Percentiles rank a stretch among this genome's conserved stretches.
Evolutionary conservation across 2,329 filamentous ascomycete genomes (phyloP).

Genomic region (Alternaria sp.): DNA sequence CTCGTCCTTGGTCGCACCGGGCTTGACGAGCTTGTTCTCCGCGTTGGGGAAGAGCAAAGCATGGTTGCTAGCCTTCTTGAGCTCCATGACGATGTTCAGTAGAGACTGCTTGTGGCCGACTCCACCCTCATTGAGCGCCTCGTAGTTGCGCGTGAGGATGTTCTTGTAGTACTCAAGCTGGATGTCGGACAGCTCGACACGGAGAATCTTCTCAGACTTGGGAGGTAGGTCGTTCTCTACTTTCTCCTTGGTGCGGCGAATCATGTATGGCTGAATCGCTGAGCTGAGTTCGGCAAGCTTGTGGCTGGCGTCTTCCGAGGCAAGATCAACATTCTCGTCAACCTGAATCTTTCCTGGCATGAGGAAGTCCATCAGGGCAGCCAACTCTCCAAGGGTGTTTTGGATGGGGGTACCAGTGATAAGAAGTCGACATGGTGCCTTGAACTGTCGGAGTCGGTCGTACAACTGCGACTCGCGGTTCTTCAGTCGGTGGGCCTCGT

Average conservation of each 20-base stretch:
- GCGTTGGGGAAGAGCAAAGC: slow-evolving; percentile 97
- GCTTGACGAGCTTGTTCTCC: slow-evolving; percentile 85
- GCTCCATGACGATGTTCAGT: slow-evolving; percentile 98
- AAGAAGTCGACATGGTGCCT: slow-evolving; percentile 83
- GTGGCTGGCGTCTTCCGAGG: slow-evolving; percentile 78
- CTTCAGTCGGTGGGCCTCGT: slow-evolving; percentile 96
- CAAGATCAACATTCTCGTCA: slow-evolving; percentile 88
- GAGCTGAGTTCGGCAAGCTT: slow-evolving; percentile 87
- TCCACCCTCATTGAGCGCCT: slow-evolving; percentile 87
- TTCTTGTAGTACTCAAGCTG: slow-evolving; percentile 99
- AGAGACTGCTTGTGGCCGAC: slow-evolving; percentile 93
- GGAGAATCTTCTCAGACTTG: slow-evolving; percentile 98
- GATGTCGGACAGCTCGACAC: slow-evolving; percentile 93
- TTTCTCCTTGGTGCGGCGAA: slow-evolving; percentile 94
- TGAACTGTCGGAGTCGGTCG: slow-evolving; percentile 81
- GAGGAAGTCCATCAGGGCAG: slow-evolving; percentile 91
- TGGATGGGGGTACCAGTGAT: slow-evolving; percentile 98
- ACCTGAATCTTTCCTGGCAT: slow-evolving; percentile 94
- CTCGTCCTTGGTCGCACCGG: slow-evolving; percentile 83
- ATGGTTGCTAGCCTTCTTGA: slow-evolving; percentile 99
- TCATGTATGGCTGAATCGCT: slow-evolving; percentile 90
- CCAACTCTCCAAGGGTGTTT: slow-evolving; percentile 92
- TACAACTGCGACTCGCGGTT: slow-evolving; percentile 96
- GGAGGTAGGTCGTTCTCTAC: slow-evolving; percentile 95
- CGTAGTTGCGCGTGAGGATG: slow-evolving; percentile 94